Base-by-base conservation (phyloP, 345 rosid species). In the Eucalyptus decipiens region DNA sequence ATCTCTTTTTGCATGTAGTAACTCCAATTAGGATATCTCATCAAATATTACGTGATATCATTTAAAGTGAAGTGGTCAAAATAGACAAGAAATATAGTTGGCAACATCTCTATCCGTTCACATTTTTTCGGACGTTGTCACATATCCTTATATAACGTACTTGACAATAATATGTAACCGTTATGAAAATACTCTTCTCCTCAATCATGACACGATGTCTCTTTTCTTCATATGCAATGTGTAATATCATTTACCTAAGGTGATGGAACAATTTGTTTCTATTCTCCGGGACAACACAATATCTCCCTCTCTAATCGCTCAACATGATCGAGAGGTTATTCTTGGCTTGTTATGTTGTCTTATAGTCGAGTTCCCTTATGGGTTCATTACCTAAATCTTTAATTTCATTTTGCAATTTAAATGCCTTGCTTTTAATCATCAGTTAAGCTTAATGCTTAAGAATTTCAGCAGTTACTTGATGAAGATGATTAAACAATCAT, bases 91-190 rank as follows among this genome's bases (percentile, higher is more conserved):
- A 72, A 19, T 37, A 37, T 9, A 72, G 45, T 19, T 18, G 26
- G 28, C 28, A 16, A 19, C 5, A 34, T 34, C 13, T 10, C 24
- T 34, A 18, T 72, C 15, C 2, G 10, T 72, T 37, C 8, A 21
- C 23, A 72, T 37, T 42, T 37, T 72, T 37, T 19, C 9, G 5
- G 15, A 72, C 8, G 2, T 19, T 2, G 0, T 72, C 81, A 10
- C 5, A 0, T 37, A 5, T 12, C 45, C 26, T 18, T 34, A 42
- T 34, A 42, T 23, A 72, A 37, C 2, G 28, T 19, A 72, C 80
- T 0, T 34, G 8, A 5, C 7, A 21, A 16, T 34, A 5, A 72
- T 72, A 72, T 0, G 5, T 10, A 19, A 34, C 26, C 26, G 1
- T 19, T 34, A 37, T 9, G 8, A 72, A 37, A 72, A 5, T 72